Base-by-base conservation (phyloP, 257 asterid species). In the Lantana camara region DNA sequence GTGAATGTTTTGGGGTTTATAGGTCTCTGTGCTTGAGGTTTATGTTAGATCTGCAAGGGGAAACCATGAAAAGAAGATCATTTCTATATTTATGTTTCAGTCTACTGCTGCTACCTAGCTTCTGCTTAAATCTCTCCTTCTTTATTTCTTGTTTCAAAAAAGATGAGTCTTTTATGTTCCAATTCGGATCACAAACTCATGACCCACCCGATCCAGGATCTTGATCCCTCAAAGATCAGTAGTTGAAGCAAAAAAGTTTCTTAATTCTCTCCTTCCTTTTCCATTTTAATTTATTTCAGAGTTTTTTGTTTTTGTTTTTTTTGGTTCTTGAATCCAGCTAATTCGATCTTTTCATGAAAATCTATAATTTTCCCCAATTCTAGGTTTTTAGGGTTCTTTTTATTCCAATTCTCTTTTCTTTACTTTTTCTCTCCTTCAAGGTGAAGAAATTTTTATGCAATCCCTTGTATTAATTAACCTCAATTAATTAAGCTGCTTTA, bases 21-120 rank as follows among this genome's bases (percentile, higher is more conserved):
- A 74, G 96, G 85, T 70, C 80, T 79, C 83, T 89, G 96, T 78
- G 98, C 84, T 88, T 65, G 57, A 6, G 64, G 68, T 73, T 69
- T 69, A 64, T 69, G 97, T 83, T 90, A 94, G 96, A 94, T 94
- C 99, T 94, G 97, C 85, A 82, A 87, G 86, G 69, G 95, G 85
- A 88, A 94, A 88, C 68, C 95, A 78, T 80, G 79, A 82, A 90
- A 85, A 83, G 89, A 82, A 79, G 77, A 82, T 82, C 57, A 69
- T 74, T 83, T 77, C 85, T 75, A 63, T 88, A 70, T 84, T 81
- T 71, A 81, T 88, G 83, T 62, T 69, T n/a, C 72, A 68, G 22
- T n/a, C 49, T 42, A 38, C 60, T 67, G 73, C 52, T 68, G 46
- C 70, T 45, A 69, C 62, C 64, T 63, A 35, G 34, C 53, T 37